These are phyloP conservation scores for Lasiodiplodia sp. DNA, from an alignment of 2,329 filamentous ascomycete genomes.

Conservation along the genomic window DNA sequence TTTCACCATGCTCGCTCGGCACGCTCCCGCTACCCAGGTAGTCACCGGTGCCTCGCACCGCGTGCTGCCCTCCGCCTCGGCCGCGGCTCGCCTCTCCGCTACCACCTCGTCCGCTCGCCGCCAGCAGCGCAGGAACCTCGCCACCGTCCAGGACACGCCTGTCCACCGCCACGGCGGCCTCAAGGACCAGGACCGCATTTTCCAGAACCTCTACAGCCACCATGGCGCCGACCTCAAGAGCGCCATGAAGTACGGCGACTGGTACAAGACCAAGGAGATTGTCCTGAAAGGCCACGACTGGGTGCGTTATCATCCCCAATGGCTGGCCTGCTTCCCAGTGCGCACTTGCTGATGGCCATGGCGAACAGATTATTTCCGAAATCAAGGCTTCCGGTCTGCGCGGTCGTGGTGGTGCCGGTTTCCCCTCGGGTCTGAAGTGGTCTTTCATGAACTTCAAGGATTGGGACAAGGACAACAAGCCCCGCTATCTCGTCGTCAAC, in stretches of 20 bases:
- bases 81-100: conserved; percentile 49
- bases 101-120: conserved; percentile 46
- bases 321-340: neutral
- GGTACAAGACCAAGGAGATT: conserved; percentile 99
- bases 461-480: conserved; percentile 97
- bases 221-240: conserved; percentile 90
- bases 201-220: conserved; percentile 97
- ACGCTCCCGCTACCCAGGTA: conserved; percentile 48
- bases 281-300: conserved; percentile 96
- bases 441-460: conserved; percentile 99
- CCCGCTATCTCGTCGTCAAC: conserved; percentile 96
- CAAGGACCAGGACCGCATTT: conserved; percentile 97
- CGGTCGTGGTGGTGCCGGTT: conserved; percentile 95
- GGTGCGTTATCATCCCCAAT: conserved; percentile 55
- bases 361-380: conserved; percentile 83
- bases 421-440: conserved; percentile 99
- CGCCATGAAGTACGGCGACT: conserved; percentile 97
- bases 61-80: conserved; percentile 48
- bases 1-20: conserved; percentile 51
- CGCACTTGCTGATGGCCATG: conserved; percentile 35
- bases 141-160: conserved; percentile 61
- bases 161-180: conserved; percentile 82
- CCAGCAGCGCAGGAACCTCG: conserved; percentile 72
- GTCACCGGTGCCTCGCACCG: conserved; percentile 51
- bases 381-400: conserved; percentile 95